Conservation (phyloP, 139 green algal species). For the Auxenochlorella pyrenoidosa region DNA sequence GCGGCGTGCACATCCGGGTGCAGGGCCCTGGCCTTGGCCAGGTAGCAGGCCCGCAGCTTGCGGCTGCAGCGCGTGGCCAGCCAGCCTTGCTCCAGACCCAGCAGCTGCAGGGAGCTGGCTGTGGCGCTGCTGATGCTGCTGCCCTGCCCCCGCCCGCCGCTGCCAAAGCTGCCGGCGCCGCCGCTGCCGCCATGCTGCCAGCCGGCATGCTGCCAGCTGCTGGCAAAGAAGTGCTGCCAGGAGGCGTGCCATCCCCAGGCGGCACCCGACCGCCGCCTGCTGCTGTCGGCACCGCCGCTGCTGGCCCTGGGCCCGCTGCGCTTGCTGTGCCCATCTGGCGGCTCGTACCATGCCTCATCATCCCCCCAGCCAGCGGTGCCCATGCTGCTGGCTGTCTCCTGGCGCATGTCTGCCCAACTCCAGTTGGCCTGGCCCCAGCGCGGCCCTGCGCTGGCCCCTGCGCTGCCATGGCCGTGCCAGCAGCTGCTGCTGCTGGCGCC, state of each 20-base stretch:
- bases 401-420: not conserved
- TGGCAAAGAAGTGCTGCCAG: not conserved
- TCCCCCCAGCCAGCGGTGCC: not conserved
- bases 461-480: not conserved
- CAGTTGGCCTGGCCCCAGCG: conserved; percentile 3
- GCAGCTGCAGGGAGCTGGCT: not conserved
- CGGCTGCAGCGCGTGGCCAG: not conserved
- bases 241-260: not conserved
- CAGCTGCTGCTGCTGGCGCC: not conserved
- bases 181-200: not conserved
- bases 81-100: conserved; percentile 10
- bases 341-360: conserved; percentile 1
- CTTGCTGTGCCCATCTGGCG: not conserved
- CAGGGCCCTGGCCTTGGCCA: not conserved
- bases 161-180: not conserved
- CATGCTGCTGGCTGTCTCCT: not conserved
- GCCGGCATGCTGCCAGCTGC: not conserved
- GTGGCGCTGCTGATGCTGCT: not conserved
- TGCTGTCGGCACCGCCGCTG: not conserved
- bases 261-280: not conserved
- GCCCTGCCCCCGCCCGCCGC: not conserved
- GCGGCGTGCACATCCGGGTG: conserved; percentile 36
- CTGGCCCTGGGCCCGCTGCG: not conserved
- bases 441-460: not conserved
- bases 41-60: conserved; percentile 14